Conservation (phyloP, 1,284 basidiomycete genomes). For the Volvariella volvacea region DNA sequence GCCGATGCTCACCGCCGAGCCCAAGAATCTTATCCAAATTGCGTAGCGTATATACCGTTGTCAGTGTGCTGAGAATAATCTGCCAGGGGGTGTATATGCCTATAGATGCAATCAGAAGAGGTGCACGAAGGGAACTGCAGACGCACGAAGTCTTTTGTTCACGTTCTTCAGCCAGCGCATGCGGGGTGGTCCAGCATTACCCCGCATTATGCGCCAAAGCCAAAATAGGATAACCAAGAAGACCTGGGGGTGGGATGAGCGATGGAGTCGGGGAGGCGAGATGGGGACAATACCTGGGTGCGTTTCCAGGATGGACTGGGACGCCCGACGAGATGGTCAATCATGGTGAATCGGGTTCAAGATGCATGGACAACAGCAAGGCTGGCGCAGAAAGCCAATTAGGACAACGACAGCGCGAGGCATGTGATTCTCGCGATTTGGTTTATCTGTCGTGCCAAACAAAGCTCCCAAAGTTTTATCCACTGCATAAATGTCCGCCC, state of each 20-base stretch:
- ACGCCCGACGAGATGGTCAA: slow-evolving; percentile 77
- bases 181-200: slow-evolving; percentile 62
- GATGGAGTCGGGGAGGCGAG: background rate
- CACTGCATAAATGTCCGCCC: slow-evolving; percentile 16
- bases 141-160: slow-evolving; percentile 59
- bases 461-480: background rate
- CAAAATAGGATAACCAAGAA: slow-evolving; percentile 89
- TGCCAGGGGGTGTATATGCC: slow-evolving; percentile 94
- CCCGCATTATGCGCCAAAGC: slow-evolving; percentile 72
- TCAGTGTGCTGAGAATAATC: slow-evolving; percentile 81
- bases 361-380: slow-evolving; percentile 2
- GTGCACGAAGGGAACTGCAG: background rate
- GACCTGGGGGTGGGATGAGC: slow-evolving; percentile 38
- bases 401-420: background rate
- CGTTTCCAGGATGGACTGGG: slow-evolving; percentile 75
- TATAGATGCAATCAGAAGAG: slow-evolving; percentile 22
- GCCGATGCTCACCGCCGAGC: slow-evolving; percentile 57
- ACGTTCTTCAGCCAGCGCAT: slow-evolving; percentile 54
- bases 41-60: slow-evolving; percentile 77
- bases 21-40: slow-evolving; percentile 88
- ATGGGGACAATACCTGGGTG: slow-evolving; percentile 47
- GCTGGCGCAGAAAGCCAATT: background rate
- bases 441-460: background rate
- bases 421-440: slow-evolving; percentile 12
- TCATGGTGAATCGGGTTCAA: slow-evolving; percentile 40